Conservation (phyloP, 495 filamentous ascomycete species). For the Choiromyces venosus region DNA sequence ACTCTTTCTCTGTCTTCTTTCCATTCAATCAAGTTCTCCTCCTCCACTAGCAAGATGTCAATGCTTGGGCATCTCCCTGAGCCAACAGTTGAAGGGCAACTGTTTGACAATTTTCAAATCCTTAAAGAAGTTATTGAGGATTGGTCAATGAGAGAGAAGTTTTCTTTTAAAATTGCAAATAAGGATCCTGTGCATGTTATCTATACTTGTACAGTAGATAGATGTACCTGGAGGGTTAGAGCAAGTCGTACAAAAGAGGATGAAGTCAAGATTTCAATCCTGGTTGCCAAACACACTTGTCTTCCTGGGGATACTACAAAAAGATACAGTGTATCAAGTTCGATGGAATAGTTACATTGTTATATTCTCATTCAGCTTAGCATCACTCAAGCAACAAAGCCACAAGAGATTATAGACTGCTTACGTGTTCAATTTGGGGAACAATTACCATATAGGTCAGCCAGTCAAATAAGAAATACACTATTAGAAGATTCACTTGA, state of each 20-base stretch:
- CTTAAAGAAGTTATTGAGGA: too few relatives aligned
- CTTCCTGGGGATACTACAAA: not conserved
- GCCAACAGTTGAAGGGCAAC: too few relatives aligned
- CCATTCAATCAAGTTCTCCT: too few relatives aligned
- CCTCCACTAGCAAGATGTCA: too few relatives aligned
- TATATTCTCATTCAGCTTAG: not conserved
- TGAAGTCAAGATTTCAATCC: not conserved
- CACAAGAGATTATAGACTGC: slow-evolving; percentile 7
- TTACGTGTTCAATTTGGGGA: slow-evolving; percentile 4
- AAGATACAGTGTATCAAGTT: not conserved
- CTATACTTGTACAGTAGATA: not conserved
- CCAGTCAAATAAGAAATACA: too few relatives aligned
- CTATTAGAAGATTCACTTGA: too few relatives aligned
- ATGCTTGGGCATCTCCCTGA: too few relatives aligned
- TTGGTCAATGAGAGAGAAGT: too few relatives aligned
- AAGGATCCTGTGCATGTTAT: not conserved
- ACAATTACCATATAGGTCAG: too few relatives aligned
- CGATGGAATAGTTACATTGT: slow-evolving; percentile 3
- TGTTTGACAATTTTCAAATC: too few relatives aligned
- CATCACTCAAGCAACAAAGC: slow-evolving; percentile 4
- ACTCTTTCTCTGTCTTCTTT: too few relatives aligned
- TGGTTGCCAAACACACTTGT: slow-evolving; percentile 9
- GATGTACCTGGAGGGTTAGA: slow-evolving; percentile 6
- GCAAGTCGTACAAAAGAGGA: not conserved
- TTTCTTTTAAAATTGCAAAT: too few relatives aligned